Evolutionary conservation across 768 basidiomycete genomes (phyloP), one percentile per base, ranked within the genome.

Genomic region (Xerocomellus dryophilus): DNA sequence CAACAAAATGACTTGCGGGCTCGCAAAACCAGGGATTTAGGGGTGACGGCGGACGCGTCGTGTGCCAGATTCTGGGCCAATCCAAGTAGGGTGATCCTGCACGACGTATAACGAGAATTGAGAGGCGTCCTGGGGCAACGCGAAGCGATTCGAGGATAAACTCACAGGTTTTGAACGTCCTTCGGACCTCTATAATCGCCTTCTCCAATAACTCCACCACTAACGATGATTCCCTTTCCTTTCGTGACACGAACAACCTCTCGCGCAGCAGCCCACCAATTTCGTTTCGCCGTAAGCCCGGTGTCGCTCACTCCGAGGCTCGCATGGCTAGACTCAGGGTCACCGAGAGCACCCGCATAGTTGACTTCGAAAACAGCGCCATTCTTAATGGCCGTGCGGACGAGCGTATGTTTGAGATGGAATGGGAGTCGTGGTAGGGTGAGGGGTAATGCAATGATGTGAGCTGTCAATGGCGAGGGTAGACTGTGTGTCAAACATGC

Each of bases 341-440:
- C 83, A 1, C 81, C 84, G 0, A 93, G 69, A 0, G 88, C 86
- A 14, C 88, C 87, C 0, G 82, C 83, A 56, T 93, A 93, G 58
- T 77, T 78, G 43, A 94, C 80, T 69, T 93, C 92, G 62, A 95
- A 93, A 0, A 85, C 85, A 0, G 85, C 86, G 9, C 92, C 92
- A 57, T 90, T 90, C 60, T 85, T 86, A 23, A 90, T 76, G 1
- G 93, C 90, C 0, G 87, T 86, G 41, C 89, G 82, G 31, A 93
- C 80, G 43, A 92, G 76, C 0, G 92, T 93, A 63, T 92, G 90
- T 63, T 89, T 92, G 63, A 94, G 77, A 59, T 87, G 79, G 66
- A 87, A 94, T 1, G 89, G 84, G 2, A 91, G 80, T 12, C 91
- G 83, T 0, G 90, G 87, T 0, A 84, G 76, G 0, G 88, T 87